Percentiles rank a stretch among this genome's conserved stretches.
phyloP scores from a whole-genome alignment of 148 eudicot genomes.

The Heliamphora exappendiculata region DNA sequence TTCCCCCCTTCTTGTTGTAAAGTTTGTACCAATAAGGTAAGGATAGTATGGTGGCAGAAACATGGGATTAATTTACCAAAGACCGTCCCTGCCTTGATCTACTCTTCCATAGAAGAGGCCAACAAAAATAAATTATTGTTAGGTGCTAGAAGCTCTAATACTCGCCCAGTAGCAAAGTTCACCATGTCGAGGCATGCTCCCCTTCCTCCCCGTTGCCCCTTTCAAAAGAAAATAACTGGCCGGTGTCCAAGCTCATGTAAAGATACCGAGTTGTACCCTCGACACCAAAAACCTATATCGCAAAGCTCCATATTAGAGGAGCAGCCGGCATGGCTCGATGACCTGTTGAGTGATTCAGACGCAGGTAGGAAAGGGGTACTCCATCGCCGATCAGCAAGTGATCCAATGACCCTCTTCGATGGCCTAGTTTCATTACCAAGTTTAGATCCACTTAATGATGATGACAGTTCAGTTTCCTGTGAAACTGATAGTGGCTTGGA shows the following conservation, averaged over 20 bases:
- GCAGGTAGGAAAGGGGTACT: slow-evolving; percentile 20
- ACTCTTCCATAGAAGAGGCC: neutral
- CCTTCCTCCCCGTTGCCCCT: slow-evolving; percentile 74
- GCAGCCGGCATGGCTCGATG: slow-evolving; percentile 59
- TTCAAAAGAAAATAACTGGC: slow-evolving; percentile 26
- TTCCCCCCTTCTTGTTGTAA: neutral
- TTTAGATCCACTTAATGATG: slow-evolving; percentile 16
- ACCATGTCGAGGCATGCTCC: slow-evolving; percentile 58
- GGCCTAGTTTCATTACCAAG: slow-evolving; percentile 21
- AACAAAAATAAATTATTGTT: neutral
- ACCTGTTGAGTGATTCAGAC: slow-evolving; percentile 46
- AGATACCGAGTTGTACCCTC: slow-evolving; percentile 16
- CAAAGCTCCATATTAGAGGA: slow-evolving; percentile 45
- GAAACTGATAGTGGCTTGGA: slow-evolving; percentile 33
- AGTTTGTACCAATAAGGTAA: slow-evolving; percentile 3
- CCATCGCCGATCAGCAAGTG: slow-evolving; percentile 53
- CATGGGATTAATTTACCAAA: slow-evolving; percentile 7
- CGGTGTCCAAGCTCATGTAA: slow-evolving; percentile 15
- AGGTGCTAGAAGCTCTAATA: neutral
- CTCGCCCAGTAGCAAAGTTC: neutral
- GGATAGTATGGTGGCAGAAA: slow-evolving; percentile 12
- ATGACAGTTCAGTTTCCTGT: slow-evolving; percentile 19
- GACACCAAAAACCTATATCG: slow-evolving; percentile 45
- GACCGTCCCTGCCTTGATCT: neutral
- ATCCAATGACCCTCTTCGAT: slow-evolving; percentile 36